These are phyloP conservation scores for Datura wrightii DNA, from an alignment of 257 asterid species.

Conservation along the genomic window DNA sequence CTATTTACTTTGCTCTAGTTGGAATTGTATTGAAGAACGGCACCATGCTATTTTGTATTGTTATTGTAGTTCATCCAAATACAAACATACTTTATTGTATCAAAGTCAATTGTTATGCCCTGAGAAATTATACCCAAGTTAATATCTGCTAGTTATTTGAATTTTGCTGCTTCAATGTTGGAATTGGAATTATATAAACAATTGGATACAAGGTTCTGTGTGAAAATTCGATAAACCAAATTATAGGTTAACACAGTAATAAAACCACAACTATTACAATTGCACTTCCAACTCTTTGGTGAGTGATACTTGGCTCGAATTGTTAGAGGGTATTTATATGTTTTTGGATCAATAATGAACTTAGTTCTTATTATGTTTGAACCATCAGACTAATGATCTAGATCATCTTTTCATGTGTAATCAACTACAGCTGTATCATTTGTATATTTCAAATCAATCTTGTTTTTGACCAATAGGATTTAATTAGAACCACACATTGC, in stretches of 20 bases:
- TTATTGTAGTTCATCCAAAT: neutral
- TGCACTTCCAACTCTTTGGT: neutral
- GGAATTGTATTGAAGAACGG: conserved; percentile 1
- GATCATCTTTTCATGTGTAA: neutral
- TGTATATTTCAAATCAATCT: neutral
- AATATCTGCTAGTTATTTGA: neutral
- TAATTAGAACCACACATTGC: conserved; percentile 50
- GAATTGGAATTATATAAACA: neutral
- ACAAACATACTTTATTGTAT: neutral
- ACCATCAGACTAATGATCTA: neutral
- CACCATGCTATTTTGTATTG: conserved; percentile 8
- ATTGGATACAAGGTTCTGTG: neutral
- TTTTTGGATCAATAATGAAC: conserved; percentile 16
- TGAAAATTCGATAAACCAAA: neutral
- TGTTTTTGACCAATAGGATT: neutral
- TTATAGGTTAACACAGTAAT: neutral
- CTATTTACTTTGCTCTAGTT: conserved; percentile 11
- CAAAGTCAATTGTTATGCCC: neutral
- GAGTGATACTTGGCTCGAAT: neutral
- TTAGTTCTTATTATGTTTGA: neutral
- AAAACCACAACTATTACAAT: neutral
- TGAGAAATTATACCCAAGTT: neutral
- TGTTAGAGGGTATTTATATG: neutral
- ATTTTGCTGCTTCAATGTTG: conserved; percentile 6
- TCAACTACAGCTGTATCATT: neutral